Evolutionary conservation across 2,329 filamentous ascomycete species (phyloP).

Genomic region (Microdochium bolleyi): DNA sequence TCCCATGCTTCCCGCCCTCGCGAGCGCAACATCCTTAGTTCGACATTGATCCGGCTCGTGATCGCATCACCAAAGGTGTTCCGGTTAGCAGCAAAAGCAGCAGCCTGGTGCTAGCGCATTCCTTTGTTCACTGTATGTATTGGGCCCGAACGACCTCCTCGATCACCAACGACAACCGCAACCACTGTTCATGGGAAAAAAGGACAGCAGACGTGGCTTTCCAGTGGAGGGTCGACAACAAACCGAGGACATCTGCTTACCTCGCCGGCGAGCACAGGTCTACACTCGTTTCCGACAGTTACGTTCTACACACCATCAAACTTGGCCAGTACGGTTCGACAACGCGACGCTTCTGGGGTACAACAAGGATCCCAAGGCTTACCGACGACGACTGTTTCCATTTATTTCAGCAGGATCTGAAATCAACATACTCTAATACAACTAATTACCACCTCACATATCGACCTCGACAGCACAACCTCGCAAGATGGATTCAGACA

Average conservation of each 20-base stretch:
- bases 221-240: no score
- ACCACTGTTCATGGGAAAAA: no score
- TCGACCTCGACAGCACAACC: neutral
- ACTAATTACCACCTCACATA: neutral
- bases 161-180: neutral
- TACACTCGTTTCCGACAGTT: neutral
- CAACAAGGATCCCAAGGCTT: neutral
- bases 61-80: neutral
- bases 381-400: neutral
- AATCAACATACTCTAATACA: conserved; percentile 1
- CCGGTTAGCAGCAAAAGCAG: neutral
- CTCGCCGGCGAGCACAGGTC: neutral
- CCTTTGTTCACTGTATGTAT: neutral
- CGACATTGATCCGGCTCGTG: neutral
- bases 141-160: neutral
- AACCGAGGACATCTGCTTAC: neutral
- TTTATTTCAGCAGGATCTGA: neutral
- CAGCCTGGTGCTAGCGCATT: neutral
- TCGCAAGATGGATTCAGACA: conserved; percentile 15
- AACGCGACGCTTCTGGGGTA: neutral
- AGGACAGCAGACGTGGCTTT: no score
- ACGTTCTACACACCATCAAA: neutral
- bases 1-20: neutral
- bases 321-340: neutral
- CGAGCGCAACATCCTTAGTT: neutral